A percentile compares a stretch with the other conserved stretches of the same genome.
Conservation (phyloP, 202 grass and related monocot genomes). For the Brachypodium distachyon region DNA sequence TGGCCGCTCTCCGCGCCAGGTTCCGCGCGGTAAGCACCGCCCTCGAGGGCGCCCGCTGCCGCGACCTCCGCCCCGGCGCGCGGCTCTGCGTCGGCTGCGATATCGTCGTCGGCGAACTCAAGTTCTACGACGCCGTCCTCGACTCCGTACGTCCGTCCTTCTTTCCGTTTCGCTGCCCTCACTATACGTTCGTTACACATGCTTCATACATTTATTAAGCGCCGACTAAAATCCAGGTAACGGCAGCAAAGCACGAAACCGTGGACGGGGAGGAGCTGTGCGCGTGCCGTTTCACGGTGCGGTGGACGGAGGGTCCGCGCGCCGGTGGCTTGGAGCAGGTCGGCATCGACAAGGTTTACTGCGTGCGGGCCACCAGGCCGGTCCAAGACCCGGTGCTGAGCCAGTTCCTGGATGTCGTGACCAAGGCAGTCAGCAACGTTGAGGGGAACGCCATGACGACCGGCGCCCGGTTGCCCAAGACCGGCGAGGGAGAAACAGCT, state of each 20-base stretch:
- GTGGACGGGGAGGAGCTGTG: constrained; percentile 32
- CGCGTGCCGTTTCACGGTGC: constrained; percentile 24
- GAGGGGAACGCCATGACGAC: not conserved
- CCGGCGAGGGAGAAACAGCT: not conserved
- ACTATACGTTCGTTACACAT: not conserved
- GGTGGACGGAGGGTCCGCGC: constrained; percentile 17
- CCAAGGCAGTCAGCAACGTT: not conserved
- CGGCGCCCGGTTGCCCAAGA: not conserved
- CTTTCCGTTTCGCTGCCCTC: not conserved
- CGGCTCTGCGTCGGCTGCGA: constrained; percentile 26
- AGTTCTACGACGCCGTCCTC: constrained; percentile 37
- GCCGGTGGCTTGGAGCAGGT: not conserved
- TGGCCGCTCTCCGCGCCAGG: constrained; percentile 25
- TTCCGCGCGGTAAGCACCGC: not conserved
- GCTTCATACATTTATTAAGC: not conserved
- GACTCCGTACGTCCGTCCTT: constrained; percentile 10
- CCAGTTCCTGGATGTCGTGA: constrained; percentile 24
- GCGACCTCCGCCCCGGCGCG: constrained; percentile 19
- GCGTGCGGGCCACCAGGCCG: constrained; percentile 5
- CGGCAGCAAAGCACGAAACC: not conserved
- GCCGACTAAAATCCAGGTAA: constrained; percentile 8
- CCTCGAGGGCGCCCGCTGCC: constrained; percentile 33
- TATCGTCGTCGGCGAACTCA: not conserved
- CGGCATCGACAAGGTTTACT: constrained; percentile 11
- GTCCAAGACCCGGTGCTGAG: constrained; percentile 16